Evolutionary conservation across 805 yeast genomes (phyloP), one percentile per base, ranked within the genome.

Genomic region (Schizosaccharomyces osmophilus): DNA sequence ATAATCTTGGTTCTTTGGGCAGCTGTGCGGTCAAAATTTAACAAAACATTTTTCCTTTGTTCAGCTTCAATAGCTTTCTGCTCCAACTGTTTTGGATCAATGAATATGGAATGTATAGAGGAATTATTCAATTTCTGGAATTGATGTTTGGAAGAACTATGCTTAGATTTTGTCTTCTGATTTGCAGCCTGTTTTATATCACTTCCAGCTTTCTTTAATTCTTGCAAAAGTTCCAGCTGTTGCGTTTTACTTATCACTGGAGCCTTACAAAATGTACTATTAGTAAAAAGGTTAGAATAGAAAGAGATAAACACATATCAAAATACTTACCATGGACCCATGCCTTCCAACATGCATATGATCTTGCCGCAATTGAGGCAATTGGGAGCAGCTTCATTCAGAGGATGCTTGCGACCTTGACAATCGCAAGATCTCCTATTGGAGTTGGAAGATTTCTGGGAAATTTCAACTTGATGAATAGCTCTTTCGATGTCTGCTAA

Each of bases 341-440:
- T 73, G 0, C 97, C 97, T 68, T 93, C 97, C 66, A 82, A 83
- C 3, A 78, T 77, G 73, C 99, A 93, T 2, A 93, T 86, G 54
- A 93, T 86, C 70, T 88, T 86, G 11, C 99, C 99, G 70, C 99
- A 93, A 63, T 84, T 82, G 51, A 93, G 72, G 67, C 99, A 93
- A 69, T 93, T 93, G 0, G 98, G 97, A 1, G 94, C 93, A 64
- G 84, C 78, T 62, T 86, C 94, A 64, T 87, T 84, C 39, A 93
- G 72, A 2, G 96, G 95, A 68, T 93, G 98, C 63, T 85, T 75
- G 0, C 62, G 66, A 5, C 65, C 67, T 63, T 57, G 60, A 32
- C 60, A 57, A 19, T 57, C 29, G 31, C 60, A 57, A n/a, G n/a
- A 17, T 51, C 36, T 51, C 11, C 57, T 22, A 19, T 51, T 29